Conservation (phyloP, 768 basidiomycete genomes). For the Tricholoma matsutake region DNA sequence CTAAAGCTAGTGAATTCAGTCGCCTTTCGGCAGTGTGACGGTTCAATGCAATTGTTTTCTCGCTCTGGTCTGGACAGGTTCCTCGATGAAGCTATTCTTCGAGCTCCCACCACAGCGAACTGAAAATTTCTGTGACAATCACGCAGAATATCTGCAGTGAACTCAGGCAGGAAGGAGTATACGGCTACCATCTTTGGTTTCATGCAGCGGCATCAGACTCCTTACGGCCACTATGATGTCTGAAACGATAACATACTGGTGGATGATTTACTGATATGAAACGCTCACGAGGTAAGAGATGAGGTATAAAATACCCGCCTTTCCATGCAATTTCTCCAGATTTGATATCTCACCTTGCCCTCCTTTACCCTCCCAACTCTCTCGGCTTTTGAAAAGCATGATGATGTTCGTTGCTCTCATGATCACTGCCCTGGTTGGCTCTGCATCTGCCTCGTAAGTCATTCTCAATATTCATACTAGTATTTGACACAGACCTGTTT, state of each 20-base stretch:
- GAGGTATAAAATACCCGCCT: constrained; percentile 11
- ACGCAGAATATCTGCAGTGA: not conserved
- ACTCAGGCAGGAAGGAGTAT: not conserved
- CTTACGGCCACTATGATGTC: not conserved
- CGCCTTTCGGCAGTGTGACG: too few relatives aligned
- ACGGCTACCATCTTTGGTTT: not conserved
- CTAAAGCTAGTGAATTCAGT: too few relatives aligned
- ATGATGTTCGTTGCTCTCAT: constrained; percentile 17
- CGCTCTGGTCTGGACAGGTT: too few relatives aligned
- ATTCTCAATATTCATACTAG: not conserved
- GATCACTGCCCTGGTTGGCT: constrained; percentile 24
- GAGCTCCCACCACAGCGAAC: too few relatives aligned
- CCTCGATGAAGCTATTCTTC: too few relatives aligned
- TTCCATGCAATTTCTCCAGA: constrained; percentile 13
- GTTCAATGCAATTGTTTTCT: too few relatives aligned
- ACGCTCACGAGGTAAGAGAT: not conserved
- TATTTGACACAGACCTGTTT: not conserved
- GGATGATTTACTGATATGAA: not conserved
- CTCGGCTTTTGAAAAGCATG: constrained; percentile 1
- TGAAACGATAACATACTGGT: not conserved
- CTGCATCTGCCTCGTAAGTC: constrained; percentile 21
- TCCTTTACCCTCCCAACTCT: constrained; percentile 6
- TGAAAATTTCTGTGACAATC: too few relatives aligned
- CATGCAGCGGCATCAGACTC: not conserved
- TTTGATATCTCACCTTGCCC: constrained; percentile 20